phyloP scores from a whole-genome alignment of 768 basidiomycete species.

The Auricularia sp. region DNA sequence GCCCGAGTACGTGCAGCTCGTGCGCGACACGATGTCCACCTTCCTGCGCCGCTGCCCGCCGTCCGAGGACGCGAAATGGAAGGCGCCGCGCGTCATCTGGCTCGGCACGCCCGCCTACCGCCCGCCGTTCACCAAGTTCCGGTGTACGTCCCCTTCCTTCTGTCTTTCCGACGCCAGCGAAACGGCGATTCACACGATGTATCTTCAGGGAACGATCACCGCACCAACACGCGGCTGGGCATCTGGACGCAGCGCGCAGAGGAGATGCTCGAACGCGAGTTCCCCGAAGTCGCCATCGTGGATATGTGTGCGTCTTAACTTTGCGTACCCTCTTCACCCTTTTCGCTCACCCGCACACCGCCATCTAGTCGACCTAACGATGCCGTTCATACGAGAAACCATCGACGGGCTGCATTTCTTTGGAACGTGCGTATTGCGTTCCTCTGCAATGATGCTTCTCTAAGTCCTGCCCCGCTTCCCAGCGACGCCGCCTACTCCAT shows the following conservation, averaged over 20 bases:
- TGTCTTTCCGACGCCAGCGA: too few relatives aligned
- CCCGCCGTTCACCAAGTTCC: not conserved
- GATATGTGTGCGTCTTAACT: not conserved
- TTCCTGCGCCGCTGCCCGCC: not conserved
- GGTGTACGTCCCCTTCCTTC: not conserved
- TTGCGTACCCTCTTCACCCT: too few relatives aligned
- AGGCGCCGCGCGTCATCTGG: not conserved
- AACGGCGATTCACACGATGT: not conserved
- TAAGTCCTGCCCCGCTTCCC: not conserved
- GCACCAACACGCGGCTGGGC: not conserved
- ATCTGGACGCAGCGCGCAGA: not conserved
- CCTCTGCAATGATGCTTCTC: not conserved
- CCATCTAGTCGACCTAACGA: not conserved
- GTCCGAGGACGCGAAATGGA: not conserved
- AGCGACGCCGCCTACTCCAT: not conserved
- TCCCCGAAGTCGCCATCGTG: not conserved
- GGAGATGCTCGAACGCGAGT: not conserved
- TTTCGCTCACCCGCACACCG: too few relatives aligned
- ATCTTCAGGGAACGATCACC: not conserved
- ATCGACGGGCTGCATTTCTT: not conserved
- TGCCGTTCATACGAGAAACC: not conserved
- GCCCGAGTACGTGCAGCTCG: not conserved
- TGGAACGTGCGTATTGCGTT: not conserved
- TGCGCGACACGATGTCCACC: not conserved
- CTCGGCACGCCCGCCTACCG: not conserved